Conservation (phyloP, 2,329 filamentous ascomycete genomes). For the Sporothrix sp. region DNA sequence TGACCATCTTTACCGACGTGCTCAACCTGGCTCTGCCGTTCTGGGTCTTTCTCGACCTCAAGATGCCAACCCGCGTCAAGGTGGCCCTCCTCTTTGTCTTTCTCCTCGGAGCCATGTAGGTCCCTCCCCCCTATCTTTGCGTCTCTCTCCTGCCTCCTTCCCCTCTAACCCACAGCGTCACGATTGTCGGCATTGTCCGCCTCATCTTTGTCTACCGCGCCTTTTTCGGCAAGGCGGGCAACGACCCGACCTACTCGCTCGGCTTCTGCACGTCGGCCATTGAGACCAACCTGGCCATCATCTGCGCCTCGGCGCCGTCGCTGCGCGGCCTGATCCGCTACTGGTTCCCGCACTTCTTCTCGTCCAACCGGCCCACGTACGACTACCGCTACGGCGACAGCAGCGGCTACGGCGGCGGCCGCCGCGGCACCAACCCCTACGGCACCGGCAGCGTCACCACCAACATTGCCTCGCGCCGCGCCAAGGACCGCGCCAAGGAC, state of each 20-base stretch:
- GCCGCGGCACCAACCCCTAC: constrained; percentile 8
- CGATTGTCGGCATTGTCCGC: constrained; percentile 27
- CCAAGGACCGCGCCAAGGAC: neutral
- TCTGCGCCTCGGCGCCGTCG: constrained; percentile 30
- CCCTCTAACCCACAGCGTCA: constrained; percentile 22
- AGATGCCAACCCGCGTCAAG: constrained; percentile 24
- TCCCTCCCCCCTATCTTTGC: neutral
- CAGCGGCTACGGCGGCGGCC: constrained; percentile 4
- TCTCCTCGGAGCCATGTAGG: constrained; percentile 25
- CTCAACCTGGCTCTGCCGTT: constrained; percentile 34
- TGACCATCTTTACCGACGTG: constrained; percentile 37
- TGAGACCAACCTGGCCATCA: constrained; percentile 33
- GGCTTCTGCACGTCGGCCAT: constrained; percentile 29
- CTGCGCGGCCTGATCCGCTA: constrained; percentile 15
- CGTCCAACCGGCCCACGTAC: constrained; percentile 11
- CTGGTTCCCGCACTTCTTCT: constrained; percentile 19
- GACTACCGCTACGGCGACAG: constrained; percentile 11
- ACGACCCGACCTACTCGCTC: constrained; percentile 25
- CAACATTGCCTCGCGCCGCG: constrained; percentile 12
- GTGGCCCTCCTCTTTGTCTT: constrained; percentile 25
- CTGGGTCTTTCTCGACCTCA: constrained; percentile 24
- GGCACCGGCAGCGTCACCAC: constrained; percentile 11
- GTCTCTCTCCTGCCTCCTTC: neutral
- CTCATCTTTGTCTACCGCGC: constrained; percentile 26
- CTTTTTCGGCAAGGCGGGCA: constrained; percentile 22